Evolutionary conservation across 2,329 filamentous ascomycete genomes (phyloP).

Genomic region (Cercospora sp.): DNA sequence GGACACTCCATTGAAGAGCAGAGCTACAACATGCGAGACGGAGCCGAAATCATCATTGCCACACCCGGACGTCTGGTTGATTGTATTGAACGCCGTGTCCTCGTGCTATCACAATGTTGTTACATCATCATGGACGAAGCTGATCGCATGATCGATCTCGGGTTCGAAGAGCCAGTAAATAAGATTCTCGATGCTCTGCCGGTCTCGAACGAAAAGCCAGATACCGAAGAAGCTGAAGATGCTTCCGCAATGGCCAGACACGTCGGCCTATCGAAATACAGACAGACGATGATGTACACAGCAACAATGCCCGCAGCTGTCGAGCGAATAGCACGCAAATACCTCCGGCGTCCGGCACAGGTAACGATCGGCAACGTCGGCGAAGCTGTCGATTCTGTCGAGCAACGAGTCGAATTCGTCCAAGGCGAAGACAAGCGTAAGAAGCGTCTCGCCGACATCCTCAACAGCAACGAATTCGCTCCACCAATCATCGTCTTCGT

Average conservation of each 20-base stretch:
- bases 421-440: constrained; percentile 92
- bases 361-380: constrained; percentile 93
- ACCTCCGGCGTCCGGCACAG: constrained; percentile 86
- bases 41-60: constrained; percentile 97
- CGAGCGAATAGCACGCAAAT: constrained; percentile 95
- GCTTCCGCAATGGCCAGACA: constrained; percentile 79
- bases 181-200: constrained; percentile 95
- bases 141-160: constrained; percentile 97
- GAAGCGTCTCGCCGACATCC: constrained; percentile 90
- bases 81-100: constrained; percentile 87
- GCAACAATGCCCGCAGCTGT: constrained; percentile 94
- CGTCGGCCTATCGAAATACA: constrained; percentile 75
- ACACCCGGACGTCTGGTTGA: constrained; percentile 96
- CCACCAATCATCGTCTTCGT: constrained; percentile 98
- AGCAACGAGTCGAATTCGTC: constrained; percentile 93
- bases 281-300: constrained; percentile 99
- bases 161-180: constrained; percentile 96
- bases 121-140: constrained; percentile 99
- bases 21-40: constrained; percentile 82
- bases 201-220: constrained; percentile 90
- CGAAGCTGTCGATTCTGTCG: constrained; percentile 95
- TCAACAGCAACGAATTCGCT: constrained; percentile 74
- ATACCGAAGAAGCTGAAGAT: constrained; percentile 88
- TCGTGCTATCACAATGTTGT: constrained; percentile 94
- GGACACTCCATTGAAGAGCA: constrained; percentile 95